Evolutionary conservation across 2,329 filamentous ascomycete genomes (phyloP), one percentile per base, ranked within the genome.

Genomic region (Dothistroma septosporum): DNA sequence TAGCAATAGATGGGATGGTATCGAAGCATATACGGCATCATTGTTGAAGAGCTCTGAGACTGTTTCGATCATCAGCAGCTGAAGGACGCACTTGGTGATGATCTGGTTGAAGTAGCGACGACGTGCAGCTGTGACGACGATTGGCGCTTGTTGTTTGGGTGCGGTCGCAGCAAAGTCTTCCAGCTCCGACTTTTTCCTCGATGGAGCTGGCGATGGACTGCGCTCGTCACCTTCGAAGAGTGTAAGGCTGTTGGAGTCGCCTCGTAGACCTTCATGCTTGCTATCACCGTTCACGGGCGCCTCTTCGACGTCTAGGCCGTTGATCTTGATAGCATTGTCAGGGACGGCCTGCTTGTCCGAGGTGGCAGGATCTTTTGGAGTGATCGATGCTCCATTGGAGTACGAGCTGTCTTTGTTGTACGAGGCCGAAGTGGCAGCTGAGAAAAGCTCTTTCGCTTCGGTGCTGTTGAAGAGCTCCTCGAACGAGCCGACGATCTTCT

Each of bases 41-140:
- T 97, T 99, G 68, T 92, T 95, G 79, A 99, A 99, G 53, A 99
- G 86, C 76, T 99, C 95, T 71, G 96, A 95, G 47, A 99, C 95
- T 0, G 95, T 99, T 76, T 99, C 95, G 69, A 99, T 99, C 92
- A 99, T 99, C 65, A 99, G 86, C 1, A 99, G 85, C 76, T 99
- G 95, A 9, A 99, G 81, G 4, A 99, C 95, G 74, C 94, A 99
- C 67, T 95, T 93, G 14, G 93, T 97, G 76, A 99, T 99, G 75
- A 99, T 99, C 68, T 93, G 90, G 78, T 99, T 99, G 83, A 99
- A 99, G 80, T 97, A 97, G 56, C 92, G 89, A 37, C 94, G 86
- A 28, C 94, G 89, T 0, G 94, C 92, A 2, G 92, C 91, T 1
- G 94, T 97, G 5, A 99, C 93, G 0, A 95, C 90, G 6, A 96